These are phyloP conservation scores for Pseudogymnoascus sp. DNA, from an alignment of 2,329 filamentous ascomycete species.

Conservation along the genomic window DNA sequence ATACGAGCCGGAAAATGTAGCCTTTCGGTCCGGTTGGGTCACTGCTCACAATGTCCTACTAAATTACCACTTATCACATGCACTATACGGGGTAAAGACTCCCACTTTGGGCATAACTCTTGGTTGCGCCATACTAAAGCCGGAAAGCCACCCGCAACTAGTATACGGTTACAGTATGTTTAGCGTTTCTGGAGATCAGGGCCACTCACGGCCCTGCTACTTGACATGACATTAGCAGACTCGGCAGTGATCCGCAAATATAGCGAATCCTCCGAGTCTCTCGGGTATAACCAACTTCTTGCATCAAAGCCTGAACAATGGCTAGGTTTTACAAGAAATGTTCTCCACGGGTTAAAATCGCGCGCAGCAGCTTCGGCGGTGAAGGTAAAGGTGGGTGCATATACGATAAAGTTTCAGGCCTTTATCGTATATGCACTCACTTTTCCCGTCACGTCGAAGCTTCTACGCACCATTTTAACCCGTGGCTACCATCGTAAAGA, in stretches of 20 bases:
- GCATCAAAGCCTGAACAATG: neutral
- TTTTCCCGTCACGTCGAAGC: neutral
- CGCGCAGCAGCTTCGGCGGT: neutral
- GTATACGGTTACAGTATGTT: neutral
- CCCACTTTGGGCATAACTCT: neutral
- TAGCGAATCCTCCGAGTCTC: neutral
- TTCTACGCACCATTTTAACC: neutral
- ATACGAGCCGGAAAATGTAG: neutral
- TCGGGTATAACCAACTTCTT: neutral
- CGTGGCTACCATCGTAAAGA: neutral
- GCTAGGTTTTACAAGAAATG: neutral
- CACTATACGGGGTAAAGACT: neutral
- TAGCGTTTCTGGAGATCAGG: neutral
- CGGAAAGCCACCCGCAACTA: neutral
- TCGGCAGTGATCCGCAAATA: neutral
- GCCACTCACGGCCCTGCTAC: neutral
- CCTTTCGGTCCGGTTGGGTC: neutral
- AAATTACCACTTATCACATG: neutral
- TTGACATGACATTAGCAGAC: neutral
- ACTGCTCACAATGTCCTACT: neutral
- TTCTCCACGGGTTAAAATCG: neutral
- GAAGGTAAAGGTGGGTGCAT: neutral
- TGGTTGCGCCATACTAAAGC: neutral
- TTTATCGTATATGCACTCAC: neutral
- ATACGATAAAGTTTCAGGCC: neutral